phyloP scores from a whole-genome alignment of 2,329 filamentous ascomycete species.

The Verticillium isaacii region DNA sequence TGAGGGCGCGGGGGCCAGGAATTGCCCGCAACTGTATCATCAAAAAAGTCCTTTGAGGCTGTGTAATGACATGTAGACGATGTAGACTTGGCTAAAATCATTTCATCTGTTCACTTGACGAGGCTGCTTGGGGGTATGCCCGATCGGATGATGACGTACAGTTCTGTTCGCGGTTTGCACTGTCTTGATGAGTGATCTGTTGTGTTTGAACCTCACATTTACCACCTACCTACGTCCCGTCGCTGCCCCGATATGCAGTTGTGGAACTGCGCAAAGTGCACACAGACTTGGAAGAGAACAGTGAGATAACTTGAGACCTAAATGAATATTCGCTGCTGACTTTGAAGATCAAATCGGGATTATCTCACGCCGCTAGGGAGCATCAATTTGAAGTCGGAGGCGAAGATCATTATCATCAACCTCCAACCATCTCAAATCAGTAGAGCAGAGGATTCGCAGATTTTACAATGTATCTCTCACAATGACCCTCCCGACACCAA shows the following conservation, averaged over 20 bases:
- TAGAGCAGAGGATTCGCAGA: not conserved
- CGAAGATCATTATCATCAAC: not conserved
- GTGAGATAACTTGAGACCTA: no score
- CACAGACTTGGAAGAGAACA: no score
- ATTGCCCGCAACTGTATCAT: not conserved
- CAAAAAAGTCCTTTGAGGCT: not conserved
- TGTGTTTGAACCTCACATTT: no score
- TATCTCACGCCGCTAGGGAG: no score
- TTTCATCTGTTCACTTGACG: not conserved
- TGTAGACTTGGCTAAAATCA: not conserved
- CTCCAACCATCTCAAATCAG: not conserved
- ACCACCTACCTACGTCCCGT: no score
- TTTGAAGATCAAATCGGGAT: no score
- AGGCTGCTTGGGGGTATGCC: not conserved
- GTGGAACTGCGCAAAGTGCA: no score
- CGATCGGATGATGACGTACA: not conserved
- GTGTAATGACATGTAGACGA: not conserved
- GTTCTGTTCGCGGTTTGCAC: not conserved
- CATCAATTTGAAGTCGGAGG: no score
- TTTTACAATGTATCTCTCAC: not conserved
- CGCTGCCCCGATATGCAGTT: no score
- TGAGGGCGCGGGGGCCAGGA: conserved; percentile 24
- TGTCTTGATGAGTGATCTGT: not conserved
- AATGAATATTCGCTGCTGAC: no score
- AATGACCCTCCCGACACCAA: conserved; percentile 29